phyloP scores from a whole-genome alignment of 345 rosid genomes.

The Boechera divaricarpa region DNA sequence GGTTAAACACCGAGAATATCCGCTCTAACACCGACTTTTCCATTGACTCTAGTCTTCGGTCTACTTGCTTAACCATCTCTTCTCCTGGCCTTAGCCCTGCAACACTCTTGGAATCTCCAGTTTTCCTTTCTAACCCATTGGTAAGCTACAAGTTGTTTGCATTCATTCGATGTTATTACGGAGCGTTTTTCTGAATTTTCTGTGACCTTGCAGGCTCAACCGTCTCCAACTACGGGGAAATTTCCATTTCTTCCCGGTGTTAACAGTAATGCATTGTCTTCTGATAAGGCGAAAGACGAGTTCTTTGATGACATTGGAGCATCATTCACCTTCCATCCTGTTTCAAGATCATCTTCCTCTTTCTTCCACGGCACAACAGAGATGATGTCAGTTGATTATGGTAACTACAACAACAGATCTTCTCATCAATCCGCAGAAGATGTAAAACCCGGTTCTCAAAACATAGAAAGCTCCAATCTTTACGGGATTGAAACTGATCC shows the following conservation, averaged over 20 bases:
- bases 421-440: slow-evolving; percentile 49
- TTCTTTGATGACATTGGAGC: slow-evolving; percentile 63
- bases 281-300: slow-evolving; percentile 64
- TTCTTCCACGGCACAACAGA: slow-evolving; percentile 52
- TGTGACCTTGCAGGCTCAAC: slow-evolving; percentile 69
- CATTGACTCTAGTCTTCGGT: slow-evolving; percentile 51
- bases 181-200: background rate
- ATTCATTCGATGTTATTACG: slow-evolving; percentile 5
- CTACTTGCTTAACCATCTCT: slow-evolving; percentile 80
- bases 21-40: slow-evolving; percentile 61
- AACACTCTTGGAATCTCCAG: slow-evolving; percentile 85
- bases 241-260: slow-evolving; percentile 65
- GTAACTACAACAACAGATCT: slow-evolving; percentile 48
- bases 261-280: slow-evolving; percentile 41
- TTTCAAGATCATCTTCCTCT: slow-evolving; percentile 57
- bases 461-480: slow-evolving; percentile 51
- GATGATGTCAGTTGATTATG: slow-evolving; percentile 56
- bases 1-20: slow-evolving; percentile 72
- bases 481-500: slow-evolving; percentile 42
- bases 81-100: slow-evolving; percentile 94
- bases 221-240: slow-evolving; percentile 92
- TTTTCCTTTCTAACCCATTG: slow-evolving; percentile 78
- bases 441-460: slow-evolving; percentile 51
- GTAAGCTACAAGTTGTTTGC: slow-evolving; percentile 46
- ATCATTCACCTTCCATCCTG: slow-evolving; percentile 81